Evolutionary conservation across 148 eudicot genomes (phyloP).

Genomic region (Tetragonia tetragonoides): DNA sequence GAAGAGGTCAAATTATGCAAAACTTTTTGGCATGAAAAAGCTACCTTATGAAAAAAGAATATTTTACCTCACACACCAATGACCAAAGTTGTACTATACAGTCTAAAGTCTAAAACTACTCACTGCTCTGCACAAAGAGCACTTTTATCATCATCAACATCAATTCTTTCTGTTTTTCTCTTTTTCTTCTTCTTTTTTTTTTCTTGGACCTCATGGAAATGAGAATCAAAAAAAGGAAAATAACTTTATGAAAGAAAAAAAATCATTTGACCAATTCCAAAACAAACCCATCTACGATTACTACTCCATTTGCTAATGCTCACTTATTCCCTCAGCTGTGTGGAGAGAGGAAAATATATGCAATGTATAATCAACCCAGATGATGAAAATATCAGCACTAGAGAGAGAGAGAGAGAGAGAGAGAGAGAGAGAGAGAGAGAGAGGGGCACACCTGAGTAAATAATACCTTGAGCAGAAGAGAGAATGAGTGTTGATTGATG

Average conservation of each 20-base stretch:
- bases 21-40: neutral
- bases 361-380: neutral
- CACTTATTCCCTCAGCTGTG: neutral
- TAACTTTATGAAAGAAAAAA: neutral
- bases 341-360: neutral
- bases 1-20: too few species aligned
- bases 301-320: too few species aligned
- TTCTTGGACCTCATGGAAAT: neutral
- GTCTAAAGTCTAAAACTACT: neutral
- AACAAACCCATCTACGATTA: neutral
- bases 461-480: too few species aligned
- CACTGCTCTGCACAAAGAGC: neutral
- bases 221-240: neutral
- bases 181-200: neutral
- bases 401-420: neutral
- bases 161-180: too few species aligned
- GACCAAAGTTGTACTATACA: neutral
- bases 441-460: neutral
- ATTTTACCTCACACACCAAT: neutral
- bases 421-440: slow-evolving; percentile 1
- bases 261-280: neutral
- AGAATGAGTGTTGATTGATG: neutral
- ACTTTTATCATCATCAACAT: too few species aligned
- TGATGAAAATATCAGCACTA: too few species aligned
- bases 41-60: neutral